Evolutionary conservation across 163 green algal genomes (phyloP), one percentile per base, ranked within the genome.

Genomic region (Chlamydomonas reinhardtii): DNA sequence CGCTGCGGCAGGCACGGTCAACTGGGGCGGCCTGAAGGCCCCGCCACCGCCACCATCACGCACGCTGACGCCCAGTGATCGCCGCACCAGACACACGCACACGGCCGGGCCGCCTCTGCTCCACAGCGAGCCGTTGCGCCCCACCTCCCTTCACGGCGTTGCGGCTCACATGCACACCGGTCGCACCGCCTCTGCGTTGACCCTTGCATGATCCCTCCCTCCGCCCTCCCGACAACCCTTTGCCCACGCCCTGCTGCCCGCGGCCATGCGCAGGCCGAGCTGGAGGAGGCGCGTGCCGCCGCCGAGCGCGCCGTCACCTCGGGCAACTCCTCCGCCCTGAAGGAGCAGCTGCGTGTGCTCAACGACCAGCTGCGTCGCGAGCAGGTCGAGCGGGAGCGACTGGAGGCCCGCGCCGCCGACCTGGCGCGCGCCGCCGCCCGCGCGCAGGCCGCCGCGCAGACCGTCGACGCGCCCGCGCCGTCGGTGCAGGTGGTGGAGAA

Each of bases 331-430:
- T 39, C 79, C 31, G 69, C 69, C 31, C 81, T 87, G 4, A 37
- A 48, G 56, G 81, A 87, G 70, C 81, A 87, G 56, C 81, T 87
- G 29, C 70, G 81, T 15, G 29, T 15, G 37, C 81, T 87, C 17
- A 79, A 74, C 59, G 81, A 79, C 16, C 56, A 80, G 71, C 81
- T 87, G 29, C 59, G 61, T 25, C 79, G 79, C 79, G 79, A 85
- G 68, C 79, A 85, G 52, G 48, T 34, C 15, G 68, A 85, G 69
- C 68, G 68, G 24, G 79, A 77, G 79, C 68, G 68, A 9, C 66
- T 85, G n/a, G 79, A 72, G 79, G 22, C 61, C 32, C 68, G 52
- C 32, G 68, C 69, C 5, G 4, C 31, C 27, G 52, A 85, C 32
- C 79, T 78, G 52, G 66, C 75, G 65, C 77, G 35, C 65, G 76